phyloP scores from a whole-genome alignment of 23 red algal species.

The Chondrus crispus region DNA sequence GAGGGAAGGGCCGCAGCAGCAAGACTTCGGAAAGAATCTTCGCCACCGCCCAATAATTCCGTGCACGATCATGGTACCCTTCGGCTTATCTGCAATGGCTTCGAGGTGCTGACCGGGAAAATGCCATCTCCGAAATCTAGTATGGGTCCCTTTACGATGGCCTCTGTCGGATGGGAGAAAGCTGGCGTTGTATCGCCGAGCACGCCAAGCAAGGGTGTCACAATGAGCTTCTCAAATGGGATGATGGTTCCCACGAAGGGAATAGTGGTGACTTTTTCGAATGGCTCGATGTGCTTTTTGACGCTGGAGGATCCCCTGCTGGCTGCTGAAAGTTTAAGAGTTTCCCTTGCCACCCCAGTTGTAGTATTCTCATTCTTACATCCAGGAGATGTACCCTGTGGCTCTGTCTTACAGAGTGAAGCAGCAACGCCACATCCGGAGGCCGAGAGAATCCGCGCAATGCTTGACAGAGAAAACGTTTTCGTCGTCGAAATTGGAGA shows the following conservation, averaged over 20 bases:
- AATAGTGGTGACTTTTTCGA: constrained; percentile 76
- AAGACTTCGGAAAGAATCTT: not conserved
- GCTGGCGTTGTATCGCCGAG: constrained; percentile 59
- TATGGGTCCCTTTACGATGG: constrained; percentile 57
- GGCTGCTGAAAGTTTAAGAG: constrained; percentile 4
- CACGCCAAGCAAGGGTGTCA: constrained; percentile 5
- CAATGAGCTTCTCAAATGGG: constrained; percentile 77
- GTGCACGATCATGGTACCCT: constrained; percentile 14
- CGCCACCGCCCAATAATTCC: constrained; percentile 31
- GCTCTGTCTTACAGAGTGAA: not conserved
- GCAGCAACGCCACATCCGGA: not conserved
- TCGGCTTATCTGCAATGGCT: constrained; percentile 79
- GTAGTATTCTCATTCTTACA: constrained; percentile 51
- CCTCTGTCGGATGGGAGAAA: constrained; percentile 71
- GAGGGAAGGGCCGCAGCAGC: not conserved
- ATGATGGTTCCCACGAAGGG: constrained; percentile 71
- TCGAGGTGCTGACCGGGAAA: constrained; percentile 81
- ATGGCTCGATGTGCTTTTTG: constrained; percentile 59
- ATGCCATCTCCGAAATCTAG: constrained; percentile 44
- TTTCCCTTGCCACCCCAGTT: constrained; percentile 28
- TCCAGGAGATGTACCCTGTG: not conserved
- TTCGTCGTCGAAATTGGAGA: constrained; percentile 65
- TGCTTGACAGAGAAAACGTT: constrained; percentile 31
- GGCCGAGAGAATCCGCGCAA: not conserved
- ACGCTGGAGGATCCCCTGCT: constrained; percentile 69